phyloP scores from a whole-genome alignment of 192 early-diverging fungal species.

The Coemansia sp. region DNA sequence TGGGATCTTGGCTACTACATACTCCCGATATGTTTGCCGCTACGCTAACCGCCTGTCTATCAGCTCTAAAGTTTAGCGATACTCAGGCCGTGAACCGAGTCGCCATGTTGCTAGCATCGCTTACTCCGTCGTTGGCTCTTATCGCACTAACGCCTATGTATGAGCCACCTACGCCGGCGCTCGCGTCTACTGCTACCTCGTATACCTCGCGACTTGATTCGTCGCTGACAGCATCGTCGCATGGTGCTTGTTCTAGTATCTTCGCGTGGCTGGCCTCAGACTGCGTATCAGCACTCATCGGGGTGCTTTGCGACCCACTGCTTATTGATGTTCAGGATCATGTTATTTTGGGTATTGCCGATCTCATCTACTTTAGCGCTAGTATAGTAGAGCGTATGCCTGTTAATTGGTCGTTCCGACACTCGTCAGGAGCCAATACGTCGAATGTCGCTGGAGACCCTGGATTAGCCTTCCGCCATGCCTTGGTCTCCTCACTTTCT shows the following conservation, averaged over 20 bases:
- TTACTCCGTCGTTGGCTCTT: conserved; percentile 31
- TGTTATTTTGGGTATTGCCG: conserved; percentile 22
- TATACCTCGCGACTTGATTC: conserved; percentile 25
- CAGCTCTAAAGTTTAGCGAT: conserved; percentile 24
- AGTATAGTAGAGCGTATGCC: conserved; percentile 29
- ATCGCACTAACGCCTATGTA: conserved; percentile 34
- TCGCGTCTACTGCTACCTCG: conserved; percentile 24
- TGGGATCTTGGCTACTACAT: conserved; percentile 16
- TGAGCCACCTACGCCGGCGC: conserved; percentile 33
- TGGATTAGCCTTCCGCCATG: conserved; percentile 20
- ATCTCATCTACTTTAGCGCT: conserved; percentile 23
- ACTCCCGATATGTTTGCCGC: conserved; percentile 16
- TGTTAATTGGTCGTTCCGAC: conserved; percentile 29
- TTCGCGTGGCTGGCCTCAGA: conserved; percentile 22
- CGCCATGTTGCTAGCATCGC: conserved; percentile 5
- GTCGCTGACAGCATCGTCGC: background rate
- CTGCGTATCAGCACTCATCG: background rate
- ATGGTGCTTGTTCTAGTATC: conserved; percentile 7
- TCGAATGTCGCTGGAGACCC: conserved; percentile 22
- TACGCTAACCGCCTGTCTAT: conserved; percentile 17
- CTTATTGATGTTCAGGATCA: conserved; percentile 35
- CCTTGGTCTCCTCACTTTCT: conserved; percentile 6
- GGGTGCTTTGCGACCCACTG: conserved; percentile 21
- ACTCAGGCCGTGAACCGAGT: conserved; percentile 19
- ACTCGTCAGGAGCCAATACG: conserved; percentile 27